phyloP scores from a whole-genome alignment of 305 asterid species.

The Fraxinus dipetala region DNA sequence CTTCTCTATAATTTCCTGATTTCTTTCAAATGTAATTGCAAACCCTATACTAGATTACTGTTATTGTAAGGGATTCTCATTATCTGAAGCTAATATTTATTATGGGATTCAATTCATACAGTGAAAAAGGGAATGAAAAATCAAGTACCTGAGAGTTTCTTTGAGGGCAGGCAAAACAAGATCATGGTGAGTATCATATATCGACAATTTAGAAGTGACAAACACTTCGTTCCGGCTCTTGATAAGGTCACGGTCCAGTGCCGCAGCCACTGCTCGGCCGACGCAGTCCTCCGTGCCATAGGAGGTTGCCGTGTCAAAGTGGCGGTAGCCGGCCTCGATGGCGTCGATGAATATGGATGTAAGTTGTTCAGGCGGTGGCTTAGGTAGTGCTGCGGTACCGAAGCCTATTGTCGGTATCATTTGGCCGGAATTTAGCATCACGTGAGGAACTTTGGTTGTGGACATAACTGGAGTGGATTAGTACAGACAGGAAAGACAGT shows the following conservation, averaged over 20 bases:
- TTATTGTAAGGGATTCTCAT: neutral
- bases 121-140: neutral
- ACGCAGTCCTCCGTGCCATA: slow-evolving; percentile 29
- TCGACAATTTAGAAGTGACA: slow-evolving; percentile 32
- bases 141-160: neutral
- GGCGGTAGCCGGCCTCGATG: slow-evolving; percentile 18
- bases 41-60: neutral
- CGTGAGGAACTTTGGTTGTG: neutral
- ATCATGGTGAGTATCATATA: slow-evolving; percentile 15
- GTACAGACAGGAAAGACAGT: too few species aligned
- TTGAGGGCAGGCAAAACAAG: slow-evolving; percentile 31
- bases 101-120: neutral
- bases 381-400: neutral
- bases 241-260: slow-evolving; percentile 15
- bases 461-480: neutral
- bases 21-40: neutral
- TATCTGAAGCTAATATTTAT: neutral
- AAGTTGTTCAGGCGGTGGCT: slow-evolving; percentile 1
- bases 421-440: slow-evolving; percentile 2
- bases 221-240: slow-evolving; percentile 25
- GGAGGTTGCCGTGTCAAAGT: slow-evolving; percentile 25
- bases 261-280: slow-evolving; percentile 25
- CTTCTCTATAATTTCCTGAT: neutral
- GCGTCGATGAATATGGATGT: slow-evolving; percentile 4
- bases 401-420: neutral